phyloP scores from a whole-genome alignment of 192 early-diverging fungal genomes.

The Umbelopsis isabellina region DNA sequence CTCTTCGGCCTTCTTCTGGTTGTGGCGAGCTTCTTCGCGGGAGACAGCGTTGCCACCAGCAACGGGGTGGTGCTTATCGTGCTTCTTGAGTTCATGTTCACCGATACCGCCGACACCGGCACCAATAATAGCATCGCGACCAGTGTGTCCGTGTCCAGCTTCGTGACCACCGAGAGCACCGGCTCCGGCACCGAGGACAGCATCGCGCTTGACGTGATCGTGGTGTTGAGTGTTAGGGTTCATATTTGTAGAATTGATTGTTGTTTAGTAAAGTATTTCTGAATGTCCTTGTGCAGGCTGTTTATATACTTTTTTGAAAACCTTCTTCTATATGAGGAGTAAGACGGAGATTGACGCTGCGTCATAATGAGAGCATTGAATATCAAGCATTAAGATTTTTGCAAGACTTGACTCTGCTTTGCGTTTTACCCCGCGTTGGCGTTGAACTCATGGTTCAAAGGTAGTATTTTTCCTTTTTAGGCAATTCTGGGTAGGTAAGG shows the following conservation, averaged over 20 bases:
- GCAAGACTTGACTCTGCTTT: too few species aligned
- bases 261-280: not conserved
- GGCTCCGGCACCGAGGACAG: not conserved
- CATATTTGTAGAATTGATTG: not conserved
- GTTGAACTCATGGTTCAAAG: too few species aligned
- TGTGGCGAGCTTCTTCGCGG: conserved; percentile 8
- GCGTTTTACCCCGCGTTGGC: too few species aligned
- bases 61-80: conserved; percentile 15
- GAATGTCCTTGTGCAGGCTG: not conserved
- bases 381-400: too few species aligned
- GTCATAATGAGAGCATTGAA: too few species aligned
- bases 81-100: conserved; percentile 21
- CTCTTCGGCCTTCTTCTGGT: not conserved
- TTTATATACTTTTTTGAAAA: too few species aligned
- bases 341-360: too few species aligned
- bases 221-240: not conserved
- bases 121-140: not conserved
- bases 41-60: conserved; percentile 10
- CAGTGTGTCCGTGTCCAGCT: not conserved
- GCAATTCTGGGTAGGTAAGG: not conserved
- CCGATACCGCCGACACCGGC: conserved; percentile 4
- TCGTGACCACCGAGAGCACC: not conserved
- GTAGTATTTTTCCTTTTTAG: not conserved
- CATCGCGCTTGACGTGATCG: conserved; percentile 23
- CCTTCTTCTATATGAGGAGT: too few species aligned